A percentile compares a stretch with the other conserved stretches of the same genome.
Evolutionary conservation across 257 asterid species (phyloP).

Genomic region (Fraxinus anomala): DNA sequence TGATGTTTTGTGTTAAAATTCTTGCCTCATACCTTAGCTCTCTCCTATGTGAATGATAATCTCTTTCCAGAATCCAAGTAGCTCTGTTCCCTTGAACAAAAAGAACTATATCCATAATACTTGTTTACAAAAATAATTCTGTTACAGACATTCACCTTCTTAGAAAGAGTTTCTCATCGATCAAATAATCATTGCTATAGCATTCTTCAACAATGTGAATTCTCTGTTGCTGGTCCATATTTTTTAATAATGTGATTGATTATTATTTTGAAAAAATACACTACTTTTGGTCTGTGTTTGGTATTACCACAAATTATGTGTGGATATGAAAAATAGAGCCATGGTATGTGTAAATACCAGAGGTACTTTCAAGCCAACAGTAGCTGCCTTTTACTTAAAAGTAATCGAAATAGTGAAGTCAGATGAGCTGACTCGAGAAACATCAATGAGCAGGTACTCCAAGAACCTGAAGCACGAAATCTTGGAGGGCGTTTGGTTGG

Average conservation of each 20-base stretch:
- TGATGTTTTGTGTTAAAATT: neutral
- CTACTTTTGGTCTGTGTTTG: neutral
- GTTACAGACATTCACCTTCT: neutral
- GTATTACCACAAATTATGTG: neutral
- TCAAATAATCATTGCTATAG: neutral
- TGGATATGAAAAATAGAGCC: neutral
- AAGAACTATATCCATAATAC: neutral
- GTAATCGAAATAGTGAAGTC: neutral
- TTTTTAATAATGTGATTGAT: neutral
- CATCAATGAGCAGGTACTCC: conserved; percentile 65
- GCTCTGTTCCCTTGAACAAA: neutral
- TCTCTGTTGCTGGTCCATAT: neutral
- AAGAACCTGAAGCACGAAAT: conserved; percentile 81
- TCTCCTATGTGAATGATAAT: neutral
- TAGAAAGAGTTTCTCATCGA: neutral
- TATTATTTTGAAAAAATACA: neutral
- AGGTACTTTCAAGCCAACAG: neutral
- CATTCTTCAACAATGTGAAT: neutral
- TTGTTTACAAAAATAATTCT: neutral
- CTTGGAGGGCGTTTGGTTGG: conserved; percentile 96
- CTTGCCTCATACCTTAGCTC: neutral
- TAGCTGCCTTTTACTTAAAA: neutral
- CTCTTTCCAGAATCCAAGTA: neutral
- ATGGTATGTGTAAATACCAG: neutral
- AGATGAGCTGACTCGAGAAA: conserved; percentile 28